Evolutionary conservation across 164 flowering plant species (phyloP), one percentile per base, ranked within the genome.

Genomic region (Chimonanthus salicifolius): DNA sequence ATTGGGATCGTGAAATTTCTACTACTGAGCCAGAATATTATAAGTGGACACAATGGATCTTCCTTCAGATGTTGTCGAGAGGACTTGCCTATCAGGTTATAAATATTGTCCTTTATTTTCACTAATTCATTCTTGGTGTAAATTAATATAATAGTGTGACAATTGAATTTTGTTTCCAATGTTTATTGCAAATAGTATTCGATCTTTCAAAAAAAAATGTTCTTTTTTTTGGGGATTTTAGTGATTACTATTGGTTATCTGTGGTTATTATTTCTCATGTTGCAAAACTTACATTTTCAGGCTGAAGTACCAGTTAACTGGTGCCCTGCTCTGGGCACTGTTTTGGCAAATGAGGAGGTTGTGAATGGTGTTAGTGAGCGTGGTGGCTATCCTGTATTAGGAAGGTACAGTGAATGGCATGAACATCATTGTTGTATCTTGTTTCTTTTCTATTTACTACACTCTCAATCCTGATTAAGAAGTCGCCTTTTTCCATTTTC

Each of bases 261-360:
- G 60, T 13, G 33, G 2, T 46, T 46, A 11, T 69, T 73, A n/a
- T 18, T 68, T 71, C 51, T 74, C 49, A 78, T 74, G 54, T 64
- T 75, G 20, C 62, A 71, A 58, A 50, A 18, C 65, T 47, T 75
- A 11, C 68, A 18, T 72, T 72, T 72, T 74, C 73, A 92, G 98
- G 98, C 97, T 72, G 96, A 95, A 83, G 96, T 95, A 58, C 98
- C 99, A 21, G 99, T 95, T 75, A 95, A 95, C 76, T 95, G 99
- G 99, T 95, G 99, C 75, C 98, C 99, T 74, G 97, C 97, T 69
- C 95, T 95, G 77, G 99, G 98, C 45, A 94, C 98, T 74, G 98
- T 94, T 68, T 83, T 94, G 85, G 97, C 98, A 65, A 94, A 95
- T 79, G 99, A 95, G 82, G 99, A 95, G 79, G 97, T 95, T 69